Conservation (phyloP, 2,329 filamentous ascomycete species). For the Zarea fungicola region DNA sequence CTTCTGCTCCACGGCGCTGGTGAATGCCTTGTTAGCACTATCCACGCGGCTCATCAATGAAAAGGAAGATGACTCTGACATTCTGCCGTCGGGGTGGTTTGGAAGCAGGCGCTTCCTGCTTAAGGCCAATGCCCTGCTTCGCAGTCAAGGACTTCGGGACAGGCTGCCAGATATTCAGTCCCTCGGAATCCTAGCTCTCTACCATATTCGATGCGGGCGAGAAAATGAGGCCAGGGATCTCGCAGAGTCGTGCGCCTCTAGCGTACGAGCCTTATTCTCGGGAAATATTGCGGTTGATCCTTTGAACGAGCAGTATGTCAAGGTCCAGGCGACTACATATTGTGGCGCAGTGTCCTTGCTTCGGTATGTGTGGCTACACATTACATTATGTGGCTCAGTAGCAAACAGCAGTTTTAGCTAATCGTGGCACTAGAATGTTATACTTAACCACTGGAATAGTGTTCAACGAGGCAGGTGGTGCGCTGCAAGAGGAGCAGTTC, state of each 20-base stretch:
- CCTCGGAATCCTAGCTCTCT: conserved; percentile 13
- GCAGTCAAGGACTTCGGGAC: neutral
- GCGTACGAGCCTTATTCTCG: neutral
- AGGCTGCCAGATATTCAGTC: conserved; percentile 15
- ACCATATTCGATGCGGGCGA: conserved; percentile 9
- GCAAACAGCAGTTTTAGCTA: no score
- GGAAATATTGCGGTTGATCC: neutral
- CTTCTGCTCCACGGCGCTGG: conserved; percentile 15
- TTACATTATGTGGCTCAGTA: no score
- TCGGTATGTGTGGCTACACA: no score
- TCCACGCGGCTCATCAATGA: conserved; percentile 7
- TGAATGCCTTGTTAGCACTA: conserved; percentile 13
- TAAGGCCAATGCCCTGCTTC: neutral
- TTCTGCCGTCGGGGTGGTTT: neutral
- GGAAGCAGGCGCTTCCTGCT: conserved; percentile 11
- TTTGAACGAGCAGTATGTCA: neutral
- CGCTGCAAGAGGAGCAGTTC: neutral
- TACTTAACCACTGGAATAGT: neutral
- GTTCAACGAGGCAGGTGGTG: neutral
- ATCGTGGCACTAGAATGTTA: neutral
- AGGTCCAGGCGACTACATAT: conserved; percentile 7
- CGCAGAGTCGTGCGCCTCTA: conserved; percentile 3
- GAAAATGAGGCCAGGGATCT: conserved; percentile 10
- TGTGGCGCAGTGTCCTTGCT: conserved; percentile 16
- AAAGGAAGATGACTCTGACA: neutral